These are phyloP conservation scores for Phellinidium pouzarii DNA, from an alignment of 1,284 basidiomycete species.

Conservation along the genomic window DNA sequence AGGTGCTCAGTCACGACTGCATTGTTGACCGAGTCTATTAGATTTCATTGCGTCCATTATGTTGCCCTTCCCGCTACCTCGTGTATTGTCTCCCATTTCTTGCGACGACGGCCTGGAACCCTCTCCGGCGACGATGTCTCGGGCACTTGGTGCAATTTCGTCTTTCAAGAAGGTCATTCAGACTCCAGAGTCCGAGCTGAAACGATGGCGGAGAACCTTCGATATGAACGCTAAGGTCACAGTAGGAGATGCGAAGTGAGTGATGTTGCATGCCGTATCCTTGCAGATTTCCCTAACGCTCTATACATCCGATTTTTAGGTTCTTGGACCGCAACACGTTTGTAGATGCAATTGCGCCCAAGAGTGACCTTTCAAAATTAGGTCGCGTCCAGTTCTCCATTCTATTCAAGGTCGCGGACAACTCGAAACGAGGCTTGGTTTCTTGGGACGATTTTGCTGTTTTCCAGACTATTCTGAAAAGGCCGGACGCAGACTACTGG, in stretches of 20 bases:
- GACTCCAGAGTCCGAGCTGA: slow-evolving; percentile 75
- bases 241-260: slow-evolving; percentile 76
- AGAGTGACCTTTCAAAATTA: slow-evolving; percentile 77
- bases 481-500: slow-evolving; percentile 91
- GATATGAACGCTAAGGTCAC: slow-evolving; percentile 71
- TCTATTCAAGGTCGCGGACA: slow-evolving; percentile 88
- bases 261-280: slow-evolving; percentile 19
- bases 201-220: slow-evolving; percentile 81
- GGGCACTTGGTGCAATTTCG: slow-evolving; percentile 49
- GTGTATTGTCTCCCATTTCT: slow-evolving; percentile 43
- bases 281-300: not conserved
- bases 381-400: slow-evolving; percentile 80
- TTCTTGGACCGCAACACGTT: slow-evolving; percentile 81
- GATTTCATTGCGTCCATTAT: slow-evolving; percentile 10
- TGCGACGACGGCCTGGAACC: slow-evolving; percentile 35
- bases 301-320: slow-evolving; percentile 33
- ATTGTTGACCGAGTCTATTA: slow-evolving; percentile 2
- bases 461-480: slow-evolving; percentile 85
- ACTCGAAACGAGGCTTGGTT: slow-evolving; percentile 67
- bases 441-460: slow-evolving; percentile 94
- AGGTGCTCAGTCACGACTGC: slow-evolving; percentile 3
- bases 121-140: slow-evolving; percentile 27
- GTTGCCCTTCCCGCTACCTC: slow-evolving; percentile 29
- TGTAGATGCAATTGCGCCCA: slow-evolving; percentile 87
- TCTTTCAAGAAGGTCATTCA: slow-evolving; percentile 62